phyloP scores from a whole-genome alignment of 495 filamentous ascomycete species.

The Geoglossum glabrum region DNA sequence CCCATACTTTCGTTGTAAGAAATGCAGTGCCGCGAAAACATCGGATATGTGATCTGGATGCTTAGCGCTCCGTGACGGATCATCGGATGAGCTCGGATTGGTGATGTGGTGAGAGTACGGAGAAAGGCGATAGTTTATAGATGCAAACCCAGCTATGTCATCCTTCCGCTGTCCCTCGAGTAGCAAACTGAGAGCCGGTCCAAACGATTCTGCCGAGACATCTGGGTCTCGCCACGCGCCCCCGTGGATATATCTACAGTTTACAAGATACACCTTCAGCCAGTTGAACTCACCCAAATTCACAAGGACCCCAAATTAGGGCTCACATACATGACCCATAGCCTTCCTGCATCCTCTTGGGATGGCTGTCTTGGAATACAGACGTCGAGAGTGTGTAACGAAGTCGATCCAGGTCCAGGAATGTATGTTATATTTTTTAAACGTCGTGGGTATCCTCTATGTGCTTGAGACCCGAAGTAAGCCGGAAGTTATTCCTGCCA shows the following conservation, averaged over 20 bases:
- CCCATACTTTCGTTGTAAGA: slow-evolving; percentile 34
- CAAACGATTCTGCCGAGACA: slow-evolving; percentile 30
- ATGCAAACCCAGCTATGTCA: slow-evolving; percentile 41
- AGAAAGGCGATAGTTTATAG: slow-evolving; percentile 64
- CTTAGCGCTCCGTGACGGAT: slow-evolving; percentile 24
- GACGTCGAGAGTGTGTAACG: slow-evolving; percentile 3
- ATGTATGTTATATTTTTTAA: not conserved
- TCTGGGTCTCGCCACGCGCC: slow-evolving; percentile 74
- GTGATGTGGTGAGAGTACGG: slow-evolving; percentile 43
- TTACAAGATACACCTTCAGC: not conserved
- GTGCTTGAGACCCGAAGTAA: not conserved
- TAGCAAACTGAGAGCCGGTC: slow-evolving; percentile 23
- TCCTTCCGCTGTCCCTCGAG: not conserved
- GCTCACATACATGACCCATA: slow-evolving; percentile 2
- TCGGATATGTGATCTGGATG: slow-evolving; percentile 65
- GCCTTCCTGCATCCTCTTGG: not conserved
- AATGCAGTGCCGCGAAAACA: slow-evolving; percentile 37
- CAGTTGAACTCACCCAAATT: not conserved
- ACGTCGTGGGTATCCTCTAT: not conserved
- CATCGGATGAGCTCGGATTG: slow-evolving; percentile 11
- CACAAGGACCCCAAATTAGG: not conserved
- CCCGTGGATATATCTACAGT: slow-evolving; percentile 56
- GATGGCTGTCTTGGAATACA: not conserved
- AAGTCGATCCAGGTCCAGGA: not conserved
- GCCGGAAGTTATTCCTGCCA: not conserved